Evolutionary conservation across 192 early-diverging fungal genomes (phyloP), one percentile per base, ranked within the genome.

Genomic region (Phlyctochytrium planicorne): DNA sequence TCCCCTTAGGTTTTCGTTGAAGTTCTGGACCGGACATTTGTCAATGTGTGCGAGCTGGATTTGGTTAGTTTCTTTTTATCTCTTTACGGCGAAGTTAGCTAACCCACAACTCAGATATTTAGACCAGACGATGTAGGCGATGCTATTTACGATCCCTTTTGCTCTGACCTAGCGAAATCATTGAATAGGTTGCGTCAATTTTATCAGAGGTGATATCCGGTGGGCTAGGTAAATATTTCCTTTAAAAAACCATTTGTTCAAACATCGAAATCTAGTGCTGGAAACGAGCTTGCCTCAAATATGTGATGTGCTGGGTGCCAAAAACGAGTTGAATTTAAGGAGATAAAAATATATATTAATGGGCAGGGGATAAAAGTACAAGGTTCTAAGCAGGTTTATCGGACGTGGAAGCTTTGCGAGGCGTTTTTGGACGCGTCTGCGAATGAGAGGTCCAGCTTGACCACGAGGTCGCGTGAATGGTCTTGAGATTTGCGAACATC

Each of bases 11-110:
- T 97, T 25, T 94, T 99, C 80, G 97, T 99, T 0, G 97, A 99
- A 73, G 85, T 93, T 27, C 79, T 99, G 53, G 97, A 99, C 70
- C 74, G 89, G 33, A 88, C 87, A 17, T 98, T 99, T 80, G 70
- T 78, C 34, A 98, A 99, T 60, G 97, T 99, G 2, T 99, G 96
- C 68, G 97, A 99, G 77, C 77, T 98, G 61, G 96, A 98, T 71
- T 72, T 98, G 78, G 89, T 93, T 62, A 75, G 2, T 34, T 35
- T 35, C 12, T 47, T 40, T 10, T 61, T 52, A 25, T n/a, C 40
- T 62, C 65, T 20, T 30, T 36, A n/a, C 35, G 34, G 32, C 31
- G 24, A 12, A 10, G 2, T 30, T 32, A 52, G 20, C 0, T 53
- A 16, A 2, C 1, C 1, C 40, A n/a, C 17, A 10, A 23, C 55